phyloP scores from a whole-genome alignment of 2,329 filamentous ascomycete genomes.

The Pyrenochaeta sp. region DNA sequence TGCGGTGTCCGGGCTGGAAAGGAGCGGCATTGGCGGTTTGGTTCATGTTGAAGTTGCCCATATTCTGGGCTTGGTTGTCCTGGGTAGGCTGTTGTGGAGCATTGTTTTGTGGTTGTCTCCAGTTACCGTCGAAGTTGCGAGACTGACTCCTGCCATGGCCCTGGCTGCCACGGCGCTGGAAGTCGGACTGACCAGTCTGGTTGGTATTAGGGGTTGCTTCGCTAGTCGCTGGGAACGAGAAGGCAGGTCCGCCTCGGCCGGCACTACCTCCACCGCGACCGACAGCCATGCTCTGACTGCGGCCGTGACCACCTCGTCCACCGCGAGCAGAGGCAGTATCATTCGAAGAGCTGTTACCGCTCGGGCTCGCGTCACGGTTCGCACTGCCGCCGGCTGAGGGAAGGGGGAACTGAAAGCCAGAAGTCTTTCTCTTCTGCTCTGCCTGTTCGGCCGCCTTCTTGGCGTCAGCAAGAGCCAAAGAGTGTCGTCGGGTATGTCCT shows the following conservation, averaged over 20 bases:
- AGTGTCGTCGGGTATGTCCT: constrained; percentile 93
- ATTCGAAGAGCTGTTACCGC: constrained; percentile 50
- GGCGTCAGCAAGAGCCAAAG: constrained; percentile 90
- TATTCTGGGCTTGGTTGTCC: constrained; percentile 56
- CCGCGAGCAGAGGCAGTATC: constrained; percentile 48
- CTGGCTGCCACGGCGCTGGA: constrained; percentile 77
- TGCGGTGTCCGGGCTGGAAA: constrained; percentile 93
- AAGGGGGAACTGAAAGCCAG: constrained; percentile 92
- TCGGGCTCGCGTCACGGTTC: constrained; percentile 66
- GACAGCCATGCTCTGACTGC: constrained; percentile 91
- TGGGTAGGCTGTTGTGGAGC: constrained; percentile 57
- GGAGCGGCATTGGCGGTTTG: constrained; percentile 74
- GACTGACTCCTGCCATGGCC: constrained; percentile 85
- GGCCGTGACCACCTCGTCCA: constrained; percentile 66
- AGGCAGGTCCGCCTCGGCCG: constrained; percentile 73
- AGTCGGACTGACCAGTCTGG: constrained; percentile 64
- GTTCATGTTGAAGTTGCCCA: constrained; percentile 73
- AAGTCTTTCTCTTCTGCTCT: constrained; percentile 94
- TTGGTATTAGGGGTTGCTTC: constrained; percentile 54
- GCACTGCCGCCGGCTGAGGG: constrained; percentile 69
- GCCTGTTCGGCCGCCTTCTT: constrained; percentile 97
- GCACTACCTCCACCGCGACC: constrained; percentile 71
- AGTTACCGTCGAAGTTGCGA: constrained; percentile 97
- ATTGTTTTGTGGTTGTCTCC: constrained; percentile 78
- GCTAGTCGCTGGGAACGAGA: constrained; percentile 70